Base-by-base conservation (phyloP, 1,139 yeast species). In the Keqinozyma sinolaborantium region DNA sequence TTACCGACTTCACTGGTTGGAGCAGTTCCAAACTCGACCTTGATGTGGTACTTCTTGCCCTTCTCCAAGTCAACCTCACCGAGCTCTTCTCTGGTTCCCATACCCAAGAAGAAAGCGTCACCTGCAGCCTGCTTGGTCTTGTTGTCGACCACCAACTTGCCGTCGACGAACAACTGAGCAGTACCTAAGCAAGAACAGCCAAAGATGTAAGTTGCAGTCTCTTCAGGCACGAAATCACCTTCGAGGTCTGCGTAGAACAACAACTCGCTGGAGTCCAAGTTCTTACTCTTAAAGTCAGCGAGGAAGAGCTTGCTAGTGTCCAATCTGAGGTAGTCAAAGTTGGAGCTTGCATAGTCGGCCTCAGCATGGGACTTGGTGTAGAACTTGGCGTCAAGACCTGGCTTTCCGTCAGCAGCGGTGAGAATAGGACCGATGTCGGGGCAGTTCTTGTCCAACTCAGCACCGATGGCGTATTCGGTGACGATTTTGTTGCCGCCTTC, bases 141-240 rank as follows among this genome's bases (percentile, higher is more conserved):
- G 56, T 78, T 77, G 48, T 77, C 83, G 36, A 77, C 76, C 18
- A 78, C 59, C 34, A 74, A 53, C 47, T 73, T 50, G 34, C 56
- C 81, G 42, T 78, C 70, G 31, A 78, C 51, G 44, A 62, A 78
- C 16, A 78, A 41, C 44, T 63, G 65, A 23, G 77, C 79, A 28
- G 80, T 71, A 29, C 84, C 84, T 31, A 64, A 48, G 30, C 70
- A 68, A 6, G 70, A 53, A 34, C 72, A 56, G 16, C 81, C 80
- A 47, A 79, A 68, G 32, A 63, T 68, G 45, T 73, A 77, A 10
- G 56, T 65, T 14, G 72, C 79, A 31, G 68, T 48, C 31, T 59
- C 68, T 32, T 70, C 73, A 6, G 81, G 72, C 2, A 46, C 52
- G 39, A 60, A 71, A 20, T 54, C 48, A 32, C 77, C 60, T 23